Evolutionary conservation across 208 protist species (phyloP).

Genomic region (Crithidia bombi): DNA sequence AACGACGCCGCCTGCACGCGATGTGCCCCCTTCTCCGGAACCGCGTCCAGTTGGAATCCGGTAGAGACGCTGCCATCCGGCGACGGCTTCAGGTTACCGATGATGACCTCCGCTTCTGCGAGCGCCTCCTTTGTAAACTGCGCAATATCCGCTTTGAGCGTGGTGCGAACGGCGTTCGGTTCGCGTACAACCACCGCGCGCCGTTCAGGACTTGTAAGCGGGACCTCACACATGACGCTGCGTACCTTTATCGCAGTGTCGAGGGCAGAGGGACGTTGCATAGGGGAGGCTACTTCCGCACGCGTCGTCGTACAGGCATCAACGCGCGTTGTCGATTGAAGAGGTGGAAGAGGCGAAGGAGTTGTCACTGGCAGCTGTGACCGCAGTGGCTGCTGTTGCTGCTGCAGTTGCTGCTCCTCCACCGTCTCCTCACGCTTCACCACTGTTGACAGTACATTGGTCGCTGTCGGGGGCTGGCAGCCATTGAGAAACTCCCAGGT

Average conservation of each 20-base stretch:
- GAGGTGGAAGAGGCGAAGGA: neutral
- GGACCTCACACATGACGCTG: conserved; percentile 13
- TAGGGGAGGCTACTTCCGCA: no score
- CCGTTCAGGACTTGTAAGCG: conserved; percentile 10
- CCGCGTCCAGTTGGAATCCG: conserved; percentile 8
- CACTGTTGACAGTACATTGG: conserved; percentile 3
- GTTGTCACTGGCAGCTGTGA: neutral
- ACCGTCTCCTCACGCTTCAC: conserved; percentile 4
- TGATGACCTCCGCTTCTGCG: neutral
- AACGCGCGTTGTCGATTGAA: neutral
- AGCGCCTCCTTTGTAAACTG: neutral
- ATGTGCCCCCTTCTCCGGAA: neutral
- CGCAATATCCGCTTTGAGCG: conserved; percentile 2
- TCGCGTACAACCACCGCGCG: neutral
- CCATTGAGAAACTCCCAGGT: conserved; percentile 19
- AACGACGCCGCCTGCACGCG: neutral
- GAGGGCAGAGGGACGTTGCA: no score
- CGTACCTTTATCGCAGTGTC: neutral
- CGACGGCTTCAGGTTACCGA: neutral
- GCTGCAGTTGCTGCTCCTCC: neutral
- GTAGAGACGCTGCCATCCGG: conserved; percentile 5
- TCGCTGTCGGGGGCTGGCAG: conserved; percentile 11
- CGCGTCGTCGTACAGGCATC: neutral
- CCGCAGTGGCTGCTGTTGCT: neutral
- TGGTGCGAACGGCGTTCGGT: neutral